phyloP scores from a whole-genome alignment of 768 basidiomycete species.

The Candolleomyces efflorescens region DNA sequence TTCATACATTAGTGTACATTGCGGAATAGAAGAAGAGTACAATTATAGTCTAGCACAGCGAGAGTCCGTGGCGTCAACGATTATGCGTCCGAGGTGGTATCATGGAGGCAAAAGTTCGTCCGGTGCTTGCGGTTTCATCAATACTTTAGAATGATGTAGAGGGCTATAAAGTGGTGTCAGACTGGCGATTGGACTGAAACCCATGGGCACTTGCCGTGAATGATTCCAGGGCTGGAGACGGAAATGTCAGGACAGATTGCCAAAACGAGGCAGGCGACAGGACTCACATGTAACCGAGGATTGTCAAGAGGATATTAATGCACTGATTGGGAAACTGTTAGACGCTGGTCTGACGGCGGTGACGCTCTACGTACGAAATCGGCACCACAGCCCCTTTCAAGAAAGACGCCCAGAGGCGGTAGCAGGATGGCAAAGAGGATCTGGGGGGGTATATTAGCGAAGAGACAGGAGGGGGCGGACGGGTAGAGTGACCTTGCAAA shows the following conservation, averaged over 20 bases:
- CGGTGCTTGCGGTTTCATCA: conserved; percentile 24
- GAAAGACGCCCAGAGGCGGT: conserved; percentile 83
- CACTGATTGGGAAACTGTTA: conserved; percentile 19
- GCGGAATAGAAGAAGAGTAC: neutral
- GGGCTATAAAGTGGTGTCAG: conserved; percentile 38
- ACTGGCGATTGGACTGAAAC: neutral
- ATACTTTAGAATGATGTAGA: conserved; percentile 82
- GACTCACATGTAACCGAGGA: conserved; percentile 74
- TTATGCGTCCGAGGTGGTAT: neutral
- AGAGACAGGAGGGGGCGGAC: neutral
- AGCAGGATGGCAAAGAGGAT: conserved; percentile 61
- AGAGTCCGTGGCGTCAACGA: too few species aligned
- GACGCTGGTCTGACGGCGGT: conserved; percentile 5
- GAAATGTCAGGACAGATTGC: neutral
- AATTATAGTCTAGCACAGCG: too few species aligned
- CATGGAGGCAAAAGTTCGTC: neutral
- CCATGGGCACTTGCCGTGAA: conserved; percentile 46
- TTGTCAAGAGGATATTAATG: conserved; percentile 80
- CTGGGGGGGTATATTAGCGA: conserved; percentile 24
- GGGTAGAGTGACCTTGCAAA: conserved; percentile 58
- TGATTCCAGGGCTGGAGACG: conserved; percentile 61
- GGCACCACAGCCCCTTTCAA: conserved; percentile 78
- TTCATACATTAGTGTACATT: neutral
- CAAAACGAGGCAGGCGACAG: neutral
- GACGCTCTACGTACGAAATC: conserved; percentile 55